Base-by-base conservation (phyloP, 768 basidiomycete genomes). In the Tulasnella sp. region DNA sequence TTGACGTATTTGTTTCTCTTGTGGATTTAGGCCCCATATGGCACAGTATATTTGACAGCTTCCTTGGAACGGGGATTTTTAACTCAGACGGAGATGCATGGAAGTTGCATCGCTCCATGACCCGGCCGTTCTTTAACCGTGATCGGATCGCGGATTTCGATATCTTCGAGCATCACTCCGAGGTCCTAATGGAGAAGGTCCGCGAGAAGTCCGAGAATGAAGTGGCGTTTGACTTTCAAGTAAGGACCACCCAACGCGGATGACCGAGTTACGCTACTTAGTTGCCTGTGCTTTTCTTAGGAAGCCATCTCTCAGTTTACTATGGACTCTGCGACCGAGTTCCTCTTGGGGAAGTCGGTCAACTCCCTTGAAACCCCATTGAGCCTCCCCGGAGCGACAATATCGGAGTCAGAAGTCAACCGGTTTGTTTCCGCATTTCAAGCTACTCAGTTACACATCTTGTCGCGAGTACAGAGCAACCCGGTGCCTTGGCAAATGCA, bases 81-180 rank as follows among this genome's bases (percentile, higher is more conserved):
- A 81, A 79, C 62, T 74, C 55, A 32, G 64, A 64, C 32, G 61
- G 63, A 15, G 80, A 84, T 0, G 74, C 79, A 69, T 86, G 85
- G 85, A 86, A 81, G 81, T 84, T 83, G 64, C 84, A 86, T 67
- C 80, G 84, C 13, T 65, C 74, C 2, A 83, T 86, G 73, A 82
- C 82, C 0, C 78, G 85, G 0, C 85, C 85, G 0, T 86, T 86
- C 73, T 86, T 87, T 71, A 78, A 68, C 58, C 76, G 74, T 44
- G 83, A 85, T 34, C 72, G 77, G 34, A 77, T 84, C 55, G 78
- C 75, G 50, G 78, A 83, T 66, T 85, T 83, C 56, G 78, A 83
- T 26, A 80, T 78, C 29, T 84, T 83, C 63, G 80, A 79, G 51
- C 70, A 71, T 2, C 81, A 82, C 59, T 73, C 78, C 0, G 70